phyloP scores from a whole-genome alignment of 225 moss, liverwort and hornwort genomes.

The Sphagnum tenellum region DNA sequence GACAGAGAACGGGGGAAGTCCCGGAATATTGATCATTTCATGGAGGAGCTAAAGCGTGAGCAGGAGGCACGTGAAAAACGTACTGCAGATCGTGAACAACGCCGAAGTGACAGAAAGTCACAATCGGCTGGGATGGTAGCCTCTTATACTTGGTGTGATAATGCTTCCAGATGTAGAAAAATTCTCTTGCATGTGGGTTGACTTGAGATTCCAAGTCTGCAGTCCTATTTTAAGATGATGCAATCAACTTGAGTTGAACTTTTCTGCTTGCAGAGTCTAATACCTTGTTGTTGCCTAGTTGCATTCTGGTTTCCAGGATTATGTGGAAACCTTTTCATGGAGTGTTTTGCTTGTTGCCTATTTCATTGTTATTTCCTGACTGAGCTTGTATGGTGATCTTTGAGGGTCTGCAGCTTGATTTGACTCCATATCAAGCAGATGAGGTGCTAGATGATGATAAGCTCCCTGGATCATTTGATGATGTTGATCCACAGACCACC shows the following conservation, averaged over 20 bases:
- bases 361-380: too few species aligned
- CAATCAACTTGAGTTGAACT: too few species aligned
- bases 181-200: too few species aligned
- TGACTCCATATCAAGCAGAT: conserved; percentile 70
- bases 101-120: conserved; percentile 72
- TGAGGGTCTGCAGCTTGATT: conserved; percentile 34
- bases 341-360: too few species aligned
- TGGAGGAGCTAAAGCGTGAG: conserved; percentile 99
- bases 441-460: conserved; percentile 88
- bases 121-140: conserved; percentile 49
- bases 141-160: background rate
- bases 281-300: too few species aligned
- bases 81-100: conserved; percentile 79
- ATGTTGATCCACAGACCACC: conserved; percentile 98
- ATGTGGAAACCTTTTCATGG: too few species aligned
- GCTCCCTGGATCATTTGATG: conserved; percentile 91
- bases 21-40: conserved; percentile 96
- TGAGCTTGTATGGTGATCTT: too few species aligned
- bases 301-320: too few species aligned
- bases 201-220: too few species aligned
- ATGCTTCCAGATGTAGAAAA: background rate
- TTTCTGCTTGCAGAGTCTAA: too few species aligned
- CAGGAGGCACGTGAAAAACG: conserved; percentile 97
- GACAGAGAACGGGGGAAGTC: conserved; percentile 84
- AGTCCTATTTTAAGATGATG: too few species aligned